phyloP scores from a whole-genome alignment of 495 filamentous ascomycete species.

The Glarea lozoyensis region DNA sequence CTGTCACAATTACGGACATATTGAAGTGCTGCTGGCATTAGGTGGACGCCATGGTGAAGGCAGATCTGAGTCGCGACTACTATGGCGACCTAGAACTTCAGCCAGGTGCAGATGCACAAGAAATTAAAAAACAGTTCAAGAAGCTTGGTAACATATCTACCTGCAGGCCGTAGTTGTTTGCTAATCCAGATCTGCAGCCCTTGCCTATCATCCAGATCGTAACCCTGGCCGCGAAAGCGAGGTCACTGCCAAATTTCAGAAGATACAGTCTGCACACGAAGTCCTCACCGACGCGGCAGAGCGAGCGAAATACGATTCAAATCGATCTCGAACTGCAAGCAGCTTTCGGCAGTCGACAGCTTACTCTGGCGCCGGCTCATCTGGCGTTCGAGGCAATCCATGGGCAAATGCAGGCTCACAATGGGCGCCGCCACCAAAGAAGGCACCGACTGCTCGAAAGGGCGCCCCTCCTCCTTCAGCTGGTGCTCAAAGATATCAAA shows the following conservation, averaged over 20 bases:
- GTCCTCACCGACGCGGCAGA: constrained; percentile 60
- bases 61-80: constrained; percentile 68
- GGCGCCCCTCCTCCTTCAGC: constrained; percentile 35
- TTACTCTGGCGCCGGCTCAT: constrained; percentile 21
- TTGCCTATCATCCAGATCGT: constrained; percentile 82
- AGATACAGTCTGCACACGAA: constrained; percentile 79
- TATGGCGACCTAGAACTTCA: constrained; percentile 74
- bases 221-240: constrained; percentile 76
- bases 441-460: constrained; percentile 24
- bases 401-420: constrained; percentile 36
- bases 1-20: no score
- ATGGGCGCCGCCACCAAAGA: constrained; percentile 39
- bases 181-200: constrained; percentile 38
- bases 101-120: constrained; percentile 51
- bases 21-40: no score
- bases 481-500: constrained; percentile 47
- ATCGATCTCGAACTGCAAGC: constrained; percentile 33
- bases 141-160: constrained; percentile 56
- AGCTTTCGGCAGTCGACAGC: constrained; percentile 26
- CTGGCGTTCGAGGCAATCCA: constrained; percentile 41
- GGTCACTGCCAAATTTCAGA: constrained; percentile 71
- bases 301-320: constrained; percentile 68
- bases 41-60: constrained; percentile 83
- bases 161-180: not conserved
- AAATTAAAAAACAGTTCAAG: constrained; percentile 80